Percentiles rank a stretch among this genome's conserved stretches.
Conservation (phyloP, 2,329 filamentous ascomycete species). For the Fusarium anthophilum region DNA sequence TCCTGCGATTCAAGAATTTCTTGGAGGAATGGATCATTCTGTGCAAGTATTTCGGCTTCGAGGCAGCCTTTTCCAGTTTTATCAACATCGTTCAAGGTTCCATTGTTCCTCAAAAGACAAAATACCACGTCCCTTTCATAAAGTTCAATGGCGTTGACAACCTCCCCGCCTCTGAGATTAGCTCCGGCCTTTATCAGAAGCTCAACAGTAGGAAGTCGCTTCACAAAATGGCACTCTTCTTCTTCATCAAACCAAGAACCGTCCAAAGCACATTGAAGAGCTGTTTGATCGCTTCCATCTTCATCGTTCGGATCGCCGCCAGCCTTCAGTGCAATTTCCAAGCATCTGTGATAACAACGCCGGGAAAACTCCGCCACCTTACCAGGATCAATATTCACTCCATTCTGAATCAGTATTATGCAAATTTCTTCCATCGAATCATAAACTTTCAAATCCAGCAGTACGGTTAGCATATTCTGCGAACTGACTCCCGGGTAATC, state of each 20-base stretch:
- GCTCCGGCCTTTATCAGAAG: accelerated
- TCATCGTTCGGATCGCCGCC: accelerated
- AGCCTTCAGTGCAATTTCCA: accelerated
- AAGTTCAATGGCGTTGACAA: not conserved
- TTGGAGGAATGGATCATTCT: accelerated
- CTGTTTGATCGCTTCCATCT: accelerated
- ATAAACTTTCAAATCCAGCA: no score
- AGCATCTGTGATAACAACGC: accelerated
- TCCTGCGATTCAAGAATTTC: accelerated
- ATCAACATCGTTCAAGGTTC: accelerated
- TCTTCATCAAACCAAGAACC: accelerated
- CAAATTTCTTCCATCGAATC: accelerated
- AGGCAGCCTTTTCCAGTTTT: accelerated
- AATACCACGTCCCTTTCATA: accelerated
- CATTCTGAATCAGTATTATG: accelerated
- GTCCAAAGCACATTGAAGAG: not conserved
- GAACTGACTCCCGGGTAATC: no score
- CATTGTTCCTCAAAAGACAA: accelerated
- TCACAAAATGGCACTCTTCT: no score
- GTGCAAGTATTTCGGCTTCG: accelerated
- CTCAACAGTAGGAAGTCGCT: no score
- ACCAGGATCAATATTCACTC: accelerated
- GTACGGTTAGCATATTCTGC: no score
- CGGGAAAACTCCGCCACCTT: accelerated
- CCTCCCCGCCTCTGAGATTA: accelerated